Percentiles rank a stretch among this genome's conserved stretches.
These are phyloP conservation scores for Ambrosia artemisiifolia DNA, from an alignment of 129 eudicot genomes.

Conservation along the genomic window DNA sequence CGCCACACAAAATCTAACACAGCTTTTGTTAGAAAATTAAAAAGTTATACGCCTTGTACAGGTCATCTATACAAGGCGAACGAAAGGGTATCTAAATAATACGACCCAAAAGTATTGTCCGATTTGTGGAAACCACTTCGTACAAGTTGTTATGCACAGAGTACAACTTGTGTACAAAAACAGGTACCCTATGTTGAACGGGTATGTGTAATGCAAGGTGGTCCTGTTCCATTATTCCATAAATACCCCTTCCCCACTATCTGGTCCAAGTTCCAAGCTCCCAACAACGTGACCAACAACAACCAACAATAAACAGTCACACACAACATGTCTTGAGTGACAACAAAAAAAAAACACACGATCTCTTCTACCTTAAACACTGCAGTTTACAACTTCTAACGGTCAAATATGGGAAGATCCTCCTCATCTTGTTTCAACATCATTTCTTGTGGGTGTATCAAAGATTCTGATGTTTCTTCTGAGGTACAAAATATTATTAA, in stretches of 20 bases:
- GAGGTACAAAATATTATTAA: conserved; percentile 27
- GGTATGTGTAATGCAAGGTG: conserved; percentile 15
- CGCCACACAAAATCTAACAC: no score
- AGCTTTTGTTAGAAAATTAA: no score
- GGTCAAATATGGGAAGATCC: conserved; percentile 62
- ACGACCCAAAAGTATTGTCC: neutral
- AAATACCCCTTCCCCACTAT: conserved; percentile 30
- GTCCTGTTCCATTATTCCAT: conserved; percentile 30
- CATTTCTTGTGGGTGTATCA: conserved; percentile 57
- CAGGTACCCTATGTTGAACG: conserved; percentile 18
- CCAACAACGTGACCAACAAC: conserved; percentile 3
- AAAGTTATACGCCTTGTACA: no score
- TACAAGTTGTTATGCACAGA: neutral
- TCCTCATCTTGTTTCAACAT: conserved; percentile 72
- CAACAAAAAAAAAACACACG: conserved; percentile 5
- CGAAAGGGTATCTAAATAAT: no score
- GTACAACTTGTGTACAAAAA: neutral
- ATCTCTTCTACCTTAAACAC: conserved; percentile 14
- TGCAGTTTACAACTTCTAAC: neutral
- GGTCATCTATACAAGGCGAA: no score
- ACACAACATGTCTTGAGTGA: conserved; percentile 12
- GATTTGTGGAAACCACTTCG: neutral
- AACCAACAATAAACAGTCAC: no score
- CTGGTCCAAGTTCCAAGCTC: conserved; percentile 22
- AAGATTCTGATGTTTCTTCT: conserved; percentile 43